Conservation (phyloP, 345 rosid genomes). For the Eucalyptus sp. region DNA sequence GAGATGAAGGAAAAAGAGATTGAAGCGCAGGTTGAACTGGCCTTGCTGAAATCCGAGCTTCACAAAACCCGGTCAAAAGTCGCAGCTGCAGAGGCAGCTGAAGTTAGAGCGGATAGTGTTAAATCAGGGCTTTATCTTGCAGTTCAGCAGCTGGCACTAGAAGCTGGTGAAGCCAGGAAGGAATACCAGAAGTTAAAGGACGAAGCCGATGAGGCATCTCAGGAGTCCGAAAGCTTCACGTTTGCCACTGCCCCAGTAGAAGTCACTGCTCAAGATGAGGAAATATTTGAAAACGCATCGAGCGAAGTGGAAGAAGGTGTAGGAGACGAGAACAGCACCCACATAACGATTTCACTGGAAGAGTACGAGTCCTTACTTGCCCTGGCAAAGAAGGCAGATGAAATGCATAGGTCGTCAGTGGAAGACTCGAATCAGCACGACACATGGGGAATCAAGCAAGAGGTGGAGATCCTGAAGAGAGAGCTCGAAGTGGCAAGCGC, state of each 20-base stretch:
- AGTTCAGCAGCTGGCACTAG: constrained; percentile 15
- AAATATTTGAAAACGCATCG: not conserved
- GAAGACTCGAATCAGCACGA: not conserved
- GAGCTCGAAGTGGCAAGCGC: constrained; percentile 15
- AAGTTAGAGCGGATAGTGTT: constrained; percentile 10
- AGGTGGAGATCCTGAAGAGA: constrained; percentile 13
- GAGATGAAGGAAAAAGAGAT: constrained; percentile 15
- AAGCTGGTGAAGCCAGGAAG: constrained; percentile 20
- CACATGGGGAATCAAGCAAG: not conserved
- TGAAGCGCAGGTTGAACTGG: constrained; percentile 19
- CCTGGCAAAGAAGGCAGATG: constrained; percentile 7
- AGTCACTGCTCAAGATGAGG: not conserved
- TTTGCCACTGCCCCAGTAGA: not conserved
- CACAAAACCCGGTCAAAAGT: constrained; percentile 12
- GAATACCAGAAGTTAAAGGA: constrained; percentile 11
- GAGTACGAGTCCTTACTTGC: constrained; percentile 15
- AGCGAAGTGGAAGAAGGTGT: not conserved
- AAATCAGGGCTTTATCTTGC: constrained; percentile 19
- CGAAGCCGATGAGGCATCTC: not conserved
- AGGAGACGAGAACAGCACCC: not conserved
- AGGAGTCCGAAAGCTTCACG: not conserved
- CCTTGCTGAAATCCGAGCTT: constrained; percentile 20
- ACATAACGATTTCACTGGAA: constrained; percentile 7
- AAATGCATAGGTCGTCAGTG: not conserved
- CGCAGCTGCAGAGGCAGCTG: constrained; percentile 28